Evolutionary conservation across 2,329 filamentous ascomycete genomes (phyloP).

Genomic region (Tolypocladium tropicale): DNA sequence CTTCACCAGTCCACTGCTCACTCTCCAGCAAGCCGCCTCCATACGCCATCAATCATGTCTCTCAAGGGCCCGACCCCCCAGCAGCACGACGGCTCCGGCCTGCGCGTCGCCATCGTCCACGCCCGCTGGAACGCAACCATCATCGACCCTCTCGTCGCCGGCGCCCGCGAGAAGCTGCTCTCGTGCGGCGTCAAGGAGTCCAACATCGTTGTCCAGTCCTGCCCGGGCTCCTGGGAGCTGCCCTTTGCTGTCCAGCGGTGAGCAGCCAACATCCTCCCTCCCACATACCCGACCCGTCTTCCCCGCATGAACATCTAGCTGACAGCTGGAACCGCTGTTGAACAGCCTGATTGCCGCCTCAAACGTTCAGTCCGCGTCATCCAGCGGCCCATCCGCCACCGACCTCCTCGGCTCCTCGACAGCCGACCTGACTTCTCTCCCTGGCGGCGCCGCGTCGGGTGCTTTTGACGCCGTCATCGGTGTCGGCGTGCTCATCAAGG

Average conservation of each 20-base stretch:
- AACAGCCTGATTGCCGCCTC: constrained; percentile 72
- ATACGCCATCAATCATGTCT: constrained; percentile 22
- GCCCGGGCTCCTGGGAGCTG: constrained; percentile 90
- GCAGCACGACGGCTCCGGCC: constrained; percentile 55
- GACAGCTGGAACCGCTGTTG: constrained; percentile 1
- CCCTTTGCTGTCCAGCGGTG: constrained; percentile 83
- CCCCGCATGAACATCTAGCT: constrained; percentile 8
- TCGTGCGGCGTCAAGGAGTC: constrained; percentile 72
- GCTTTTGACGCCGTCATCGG: constrained; percentile 93
- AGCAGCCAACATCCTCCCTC: constrained; percentile 10
- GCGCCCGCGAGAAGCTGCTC: constrained; percentile 68
- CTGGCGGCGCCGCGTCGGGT: constrained; percentile 32
- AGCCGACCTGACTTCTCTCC: constrained; percentile 51
- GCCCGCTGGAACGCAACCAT: constrained; percentile 89
- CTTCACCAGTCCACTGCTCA: background rate
- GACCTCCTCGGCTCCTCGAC: constrained; percentile 65
- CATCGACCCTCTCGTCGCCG: constrained; percentile 74
- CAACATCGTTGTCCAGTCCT: constrained; percentile 82
- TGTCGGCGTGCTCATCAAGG: constrained; percentile 94
- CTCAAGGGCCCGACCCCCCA: constrained; percentile 48
- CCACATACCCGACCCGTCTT: background rate
- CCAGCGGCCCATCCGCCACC: constrained; percentile 54
- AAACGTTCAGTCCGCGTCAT: constrained; percentile 66
- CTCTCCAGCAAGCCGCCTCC: background rate
- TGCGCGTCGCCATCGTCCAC: constrained; percentile 92